phyloP scores from a whole-genome alignment of 2,329 filamentous ascomycete species.

The Fusarium nisikadoi region DNA sequence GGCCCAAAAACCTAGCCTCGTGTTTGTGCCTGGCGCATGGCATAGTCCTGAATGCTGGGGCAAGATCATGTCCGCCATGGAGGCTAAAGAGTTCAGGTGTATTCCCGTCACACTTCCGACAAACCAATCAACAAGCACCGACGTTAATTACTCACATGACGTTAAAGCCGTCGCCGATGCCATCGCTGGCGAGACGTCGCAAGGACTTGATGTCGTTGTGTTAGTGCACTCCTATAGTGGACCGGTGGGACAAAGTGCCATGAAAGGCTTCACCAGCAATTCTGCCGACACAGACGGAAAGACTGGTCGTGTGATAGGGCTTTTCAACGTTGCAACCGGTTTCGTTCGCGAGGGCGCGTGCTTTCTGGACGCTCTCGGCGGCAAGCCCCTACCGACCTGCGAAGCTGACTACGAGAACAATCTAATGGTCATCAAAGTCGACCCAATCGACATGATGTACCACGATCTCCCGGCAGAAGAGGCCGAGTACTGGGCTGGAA shows the following conservation, averaged over 20 bases:
- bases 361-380: conserved; percentile 56
- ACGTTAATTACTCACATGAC: conserved; percentile 55
- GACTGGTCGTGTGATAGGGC: conserved; percentile 55
- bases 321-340: conserved; percentile 58
- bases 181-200: conserved; percentile 49
- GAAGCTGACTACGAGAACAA: conserved; percentile 53
- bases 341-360: conserved; percentile 51
- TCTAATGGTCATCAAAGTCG: conserved; percentile 52
- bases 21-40: conserved; percentile 62
- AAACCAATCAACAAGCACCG: conserved; percentile 45
- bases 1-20: conserved; percentile 46
- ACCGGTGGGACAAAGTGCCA: conserved; percentile 56
- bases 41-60: conserved; percentile 54
- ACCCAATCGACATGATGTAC: conserved; percentile 58
- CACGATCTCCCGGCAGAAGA: conserved; percentile 60
- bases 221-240: conserved; percentile 62
- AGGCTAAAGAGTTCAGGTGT: conserved; percentile 48
- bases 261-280: conserved; percentile 53
- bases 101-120: conserved; percentile 53
- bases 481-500: conserved; percentile 53
- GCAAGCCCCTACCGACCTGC: conserved; percentile 56
- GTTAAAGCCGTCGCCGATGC: conserved; percentile 52
- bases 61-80: conserved; percentile 49
- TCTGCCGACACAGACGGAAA: background rate
- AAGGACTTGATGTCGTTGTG: conserved; percentile 57